phyloP scores from a whole-genome alignment of 768 basidiomycete genomes.

The Leccinum obscurum region DNA sequence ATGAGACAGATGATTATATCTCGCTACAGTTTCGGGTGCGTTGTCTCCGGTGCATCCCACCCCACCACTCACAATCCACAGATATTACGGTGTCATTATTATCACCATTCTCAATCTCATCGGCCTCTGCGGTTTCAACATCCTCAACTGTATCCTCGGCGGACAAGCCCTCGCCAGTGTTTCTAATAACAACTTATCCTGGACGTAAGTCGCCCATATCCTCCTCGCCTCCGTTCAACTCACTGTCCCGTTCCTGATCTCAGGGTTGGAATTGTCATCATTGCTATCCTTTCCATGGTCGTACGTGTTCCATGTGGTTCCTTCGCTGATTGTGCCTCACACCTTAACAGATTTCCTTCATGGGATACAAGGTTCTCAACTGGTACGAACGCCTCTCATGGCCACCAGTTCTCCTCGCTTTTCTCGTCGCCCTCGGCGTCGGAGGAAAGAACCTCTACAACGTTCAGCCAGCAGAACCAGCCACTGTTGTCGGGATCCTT shows the following conservation, averaged over 20 bases:
- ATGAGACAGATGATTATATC: constrained; percentile 82
- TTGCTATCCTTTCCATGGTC: constrained; percentile 65
- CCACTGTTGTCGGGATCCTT: constrained; percentile 54
- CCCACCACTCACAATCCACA: not conserved
- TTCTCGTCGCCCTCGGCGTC: constrained; percentile 69
- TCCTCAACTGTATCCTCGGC: constrained; percentile 66
- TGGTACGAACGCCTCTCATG: constrained; percentile 76
- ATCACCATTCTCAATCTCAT: constrained; percentile 58
- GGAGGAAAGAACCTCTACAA: constrained; percentile 67
- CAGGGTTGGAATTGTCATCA: constrained; percentile 82
- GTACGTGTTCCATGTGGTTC: constrained; percentile 33
- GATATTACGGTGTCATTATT: constrained; percentile 56
- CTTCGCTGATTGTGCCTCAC: constrained; percentile 2
- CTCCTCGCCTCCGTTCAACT: constrained; percentile 6
- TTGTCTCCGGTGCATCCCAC: constrained; percentile 34
- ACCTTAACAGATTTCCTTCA: constrained; percentile 54
- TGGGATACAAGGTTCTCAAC: constrained; percentile 62
- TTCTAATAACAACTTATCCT: constrained; percentile 48
- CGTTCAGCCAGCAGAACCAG: constrained; percentile 47
- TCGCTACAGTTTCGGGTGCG: constrained; percentile 55
- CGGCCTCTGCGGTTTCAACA: constrained; percentile 62
- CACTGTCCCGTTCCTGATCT: constrained; percentile 9
- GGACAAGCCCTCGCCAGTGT: constrained; percentile 66
- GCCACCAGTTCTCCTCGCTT: constrained; percentile 77
- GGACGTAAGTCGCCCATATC: constrained; percentile 40